Evolutionary conservation across 306 rosid genomes (phyloP), one percentile per base, ranked within the genome.

Genomic region (Alnus glutinosa): DNA sequence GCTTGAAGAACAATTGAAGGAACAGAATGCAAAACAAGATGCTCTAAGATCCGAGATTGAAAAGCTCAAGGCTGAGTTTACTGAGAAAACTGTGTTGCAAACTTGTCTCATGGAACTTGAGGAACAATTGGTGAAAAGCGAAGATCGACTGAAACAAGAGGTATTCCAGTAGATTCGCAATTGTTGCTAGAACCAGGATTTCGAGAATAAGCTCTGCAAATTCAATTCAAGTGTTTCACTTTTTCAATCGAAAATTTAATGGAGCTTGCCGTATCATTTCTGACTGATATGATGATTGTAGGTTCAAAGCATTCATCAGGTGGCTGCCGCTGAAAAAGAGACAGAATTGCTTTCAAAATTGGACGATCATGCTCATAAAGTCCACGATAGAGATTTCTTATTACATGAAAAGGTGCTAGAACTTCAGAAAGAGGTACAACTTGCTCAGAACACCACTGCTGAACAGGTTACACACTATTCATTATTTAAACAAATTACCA

Each of bases 1-100:
- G 76, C 95, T 89, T 23, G 98, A 95, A 91, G 89, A 79, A 66
- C 88, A 90, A 74, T 71, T 91, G 85, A 90, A 91, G 80, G 97
- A 88, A 74, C 85, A 83, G 59, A 87, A 82, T 78, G 87, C 82
- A 84, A 85, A 81, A 39, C 93, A 88, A 83, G 92, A 81, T 4
- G 77, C 86, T 66, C 73, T 92, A 69, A 88, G 80, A 84, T 84
- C 87, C 62, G 94, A 91, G 82, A 64, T 86, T 42, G 96, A 91
- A 86, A 89, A 47, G 76, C 90, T 90, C 66, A 91, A 90, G 83
- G 69, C 64, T 70, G 97, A 89, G 85, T 59, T 82, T 75, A 84
- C 92, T 49, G 97, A 86, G 83, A 90, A 92, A 82, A 71, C 82
- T 81, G 82, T 68, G 71, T 75, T 95, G 76, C 89, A 93, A 85